Base-by-base conservation (phyloP, 2,329 filamentous ascomycete species). In the Cladosporium sp. region DNA sequence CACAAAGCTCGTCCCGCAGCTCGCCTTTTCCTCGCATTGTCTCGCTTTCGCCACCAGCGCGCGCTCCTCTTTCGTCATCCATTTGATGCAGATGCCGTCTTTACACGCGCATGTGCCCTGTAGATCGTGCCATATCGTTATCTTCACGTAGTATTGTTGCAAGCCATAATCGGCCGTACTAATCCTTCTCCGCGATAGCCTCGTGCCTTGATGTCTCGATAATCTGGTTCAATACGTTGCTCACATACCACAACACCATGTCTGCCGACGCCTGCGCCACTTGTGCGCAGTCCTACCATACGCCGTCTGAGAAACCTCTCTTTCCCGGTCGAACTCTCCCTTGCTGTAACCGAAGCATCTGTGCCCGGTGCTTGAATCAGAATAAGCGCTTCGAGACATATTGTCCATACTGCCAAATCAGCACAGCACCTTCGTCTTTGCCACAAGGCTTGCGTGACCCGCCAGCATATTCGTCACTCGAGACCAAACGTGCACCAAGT, bases 381-480 rank as follows among this genome's bases (percentile, higher is more conserved):
- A 91, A 91, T 70, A 76, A 80, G 30, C 84, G 88, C 40, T 92
- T 90, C 73, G 81, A 82, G 55, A 76, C 78, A 38, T 85, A 85
- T 64, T 86, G 83, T 69, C 89, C 89, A 0, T 93, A 88, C 72
- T 94, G 90, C 71, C 90, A 93, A 73, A 82, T 90, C 65, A 86
- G 86, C 5, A 81, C 77, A 45, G 76, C 74, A 4, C 84, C 86
- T 2, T 84, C 83, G 7, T 73, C 86, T 3, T 78, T 85, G 50
- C 82, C 85, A 1, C 85, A 85, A 73, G 85, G 87, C 11, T 78
- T 90, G 22, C 82, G 80, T 67, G 83, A 88, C 60, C 87, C 88
- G n/a, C 88, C 88, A 1, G 78, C 83, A 11, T 91, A 91, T 67
- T 77, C 67, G n/a, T 60, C 66, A 3, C 58, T 65, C 7, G 60